Conservation (phyloP, 2,329 filamentous ascomycete genomes). For the Penicillium janthinellum region DNA sequence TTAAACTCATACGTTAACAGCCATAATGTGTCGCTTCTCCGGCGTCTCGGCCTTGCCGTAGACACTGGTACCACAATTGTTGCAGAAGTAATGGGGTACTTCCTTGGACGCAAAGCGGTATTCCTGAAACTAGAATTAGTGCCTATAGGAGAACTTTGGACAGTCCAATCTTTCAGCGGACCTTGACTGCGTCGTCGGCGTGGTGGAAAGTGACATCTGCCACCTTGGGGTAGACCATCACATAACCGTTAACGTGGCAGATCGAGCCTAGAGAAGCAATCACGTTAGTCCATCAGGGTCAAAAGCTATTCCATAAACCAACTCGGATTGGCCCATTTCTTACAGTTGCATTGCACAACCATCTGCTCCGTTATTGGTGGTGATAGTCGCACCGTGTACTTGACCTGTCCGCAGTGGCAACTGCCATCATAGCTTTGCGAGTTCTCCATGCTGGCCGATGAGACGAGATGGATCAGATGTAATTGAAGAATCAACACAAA, state of each 20-base stretch:
- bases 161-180: not conserved
- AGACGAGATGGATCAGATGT: too few relatives aligned
- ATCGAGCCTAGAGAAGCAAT: slow-evolving; percentile 29
- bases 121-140: slow-evolving; percentile 13
- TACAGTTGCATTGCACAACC: slow-evolving; percentile 27
- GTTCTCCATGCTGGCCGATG: not conserved
- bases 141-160: not conserved
- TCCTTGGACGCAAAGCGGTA: slow-evolving; percentile 32
- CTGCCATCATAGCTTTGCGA: slow-evolving; percentile 14
- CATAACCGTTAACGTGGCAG: slow-evolving; percentile 34
- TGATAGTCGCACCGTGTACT: slow-evolving; percentile 22
- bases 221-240: slow-evolving; percentile 31
- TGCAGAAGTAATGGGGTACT: slow-evolving; percentile 35
- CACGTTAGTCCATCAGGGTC: too few relatives aligned
- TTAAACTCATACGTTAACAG: slow-evolving; percentile 33
- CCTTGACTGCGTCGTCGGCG: slow-evolving; percentile 27
- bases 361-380: slow-evolving; percentile 19
- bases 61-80: slow-evolving; percentile 34
- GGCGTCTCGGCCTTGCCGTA: slow-evolving; percentile 23
- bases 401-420: slow-evolving; percentile 28
- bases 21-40: slow-evolving; percentile 25
- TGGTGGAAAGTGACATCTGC: slow-evolving; percentile 26
- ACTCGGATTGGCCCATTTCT: not conserved
- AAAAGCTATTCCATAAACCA: not conserved
- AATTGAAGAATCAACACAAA: too few relatives aligned